Base-by-base conservation (phyloP, 805 yeast genomes). In the Saturnispora sanitii region DNA sequence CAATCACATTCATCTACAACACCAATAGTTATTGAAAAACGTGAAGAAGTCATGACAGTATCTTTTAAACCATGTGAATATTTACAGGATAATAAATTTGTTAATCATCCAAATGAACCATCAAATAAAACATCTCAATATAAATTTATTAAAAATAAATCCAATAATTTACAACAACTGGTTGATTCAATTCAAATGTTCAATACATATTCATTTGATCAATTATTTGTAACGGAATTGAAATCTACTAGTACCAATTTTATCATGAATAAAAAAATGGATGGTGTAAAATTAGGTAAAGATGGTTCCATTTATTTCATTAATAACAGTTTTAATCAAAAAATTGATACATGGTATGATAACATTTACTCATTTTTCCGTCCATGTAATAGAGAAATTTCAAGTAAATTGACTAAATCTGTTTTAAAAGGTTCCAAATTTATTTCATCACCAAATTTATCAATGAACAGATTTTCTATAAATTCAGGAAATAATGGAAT, bases 221-320 rank as follows among this genome's bases (percentile, higher is more conserved):
- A 41, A 7, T 30, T 21, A 47, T 52, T 12, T 49, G 59, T 37
- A 42, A 51, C 3, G 38, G 56, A 32, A 55, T 50, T 16, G 56
- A 55, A 38, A 48, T 26, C 38, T 3, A 12, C 30, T 4, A 35
- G 51, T 37, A 52, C 47, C 18, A 47, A 46, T 16, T 31, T 49
- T 4, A 20, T 52, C 2, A 38, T 54, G 21, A 55, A 53, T 26
- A 50, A 40, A 27, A 57, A 53, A 33, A 41, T 55, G 17, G 56
- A 57, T 43, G 62, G 62, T 4, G 49, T 58, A 13, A 56, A 54
- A 35, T 38, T 57, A 26, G 58, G 61, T 4, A 58, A 58, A 41
- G 47, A 48, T 6, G 56, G 58, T 11, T 55, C 62, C 1, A 38
- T 52, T 2, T 58, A 58, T 33, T 56, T 49, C 32, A 35, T 58